A percentile compares a stretch with the other conserved stretches of the same genome.
Evolutionary conservation across 2,329 filamentous ascomycete species (phyloP).

Genomic region (Capronia americana): DNA sequence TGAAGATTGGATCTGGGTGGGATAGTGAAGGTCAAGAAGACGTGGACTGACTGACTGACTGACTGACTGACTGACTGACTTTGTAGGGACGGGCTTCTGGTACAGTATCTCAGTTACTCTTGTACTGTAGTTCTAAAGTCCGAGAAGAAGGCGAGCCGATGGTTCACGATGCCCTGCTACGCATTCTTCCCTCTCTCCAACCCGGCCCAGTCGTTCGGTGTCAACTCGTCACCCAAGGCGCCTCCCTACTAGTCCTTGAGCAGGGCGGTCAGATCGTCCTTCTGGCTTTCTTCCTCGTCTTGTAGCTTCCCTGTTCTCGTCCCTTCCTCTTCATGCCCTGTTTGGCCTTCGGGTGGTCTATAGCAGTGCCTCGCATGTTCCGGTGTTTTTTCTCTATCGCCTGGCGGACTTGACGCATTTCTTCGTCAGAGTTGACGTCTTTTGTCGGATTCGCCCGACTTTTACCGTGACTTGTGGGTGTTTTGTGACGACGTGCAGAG

Average conservation of each 20-base stretch:
- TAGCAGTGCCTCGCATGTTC: slow-evolving; percentile 19
- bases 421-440: slow-evolving; percentile 31
- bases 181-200: background rate
- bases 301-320: slow-evolving; percentile 10
- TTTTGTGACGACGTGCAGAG: background rate
- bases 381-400: slow-evolving; percentile 33
- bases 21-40: no score
- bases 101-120: no score
- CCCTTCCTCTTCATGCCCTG: background rate
- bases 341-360: background rate
- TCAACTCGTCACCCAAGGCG: background rate
- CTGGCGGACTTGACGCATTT: slow-evolving; percentile 31
- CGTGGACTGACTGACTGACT: background rate
- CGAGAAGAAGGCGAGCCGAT: background rate
- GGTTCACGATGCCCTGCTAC: background rate
- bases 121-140: background rate
- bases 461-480: background rate
- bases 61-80: background rate
- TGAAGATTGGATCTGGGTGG: background rate
- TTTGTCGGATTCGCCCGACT: background rate
- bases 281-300: slow-evolving; percentile 26
- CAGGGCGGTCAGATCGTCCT: slow-evolving; percentile 26
- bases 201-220: no score
- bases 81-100: no score
- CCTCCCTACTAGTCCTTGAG: background rate